Conservation (phyloP, 805 yeast species). For the Wickerhamiella lipophila region DNA sequence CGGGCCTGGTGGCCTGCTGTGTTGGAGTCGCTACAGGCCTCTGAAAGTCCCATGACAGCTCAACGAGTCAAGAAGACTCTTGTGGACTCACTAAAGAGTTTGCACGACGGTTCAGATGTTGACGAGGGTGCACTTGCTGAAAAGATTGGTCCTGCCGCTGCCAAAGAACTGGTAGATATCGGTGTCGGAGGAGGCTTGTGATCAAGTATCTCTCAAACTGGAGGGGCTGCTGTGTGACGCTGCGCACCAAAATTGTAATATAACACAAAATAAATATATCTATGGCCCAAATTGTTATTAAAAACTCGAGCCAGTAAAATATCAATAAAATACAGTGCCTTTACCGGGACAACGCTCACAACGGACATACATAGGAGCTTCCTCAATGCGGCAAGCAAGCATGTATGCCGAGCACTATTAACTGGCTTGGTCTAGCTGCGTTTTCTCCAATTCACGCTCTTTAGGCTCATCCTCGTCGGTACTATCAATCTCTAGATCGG, state of each 20-base stretch:
- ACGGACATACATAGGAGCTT: no score
- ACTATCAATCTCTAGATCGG: slow-evolving; percentile 16
- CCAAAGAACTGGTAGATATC: slow-evolving; percentile 38
- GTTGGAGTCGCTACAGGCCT: slow-evolving; percentile 34
- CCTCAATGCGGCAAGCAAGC: no score
- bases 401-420: no score
- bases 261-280: not conserved
- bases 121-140: slow-evolving; percentile 34
- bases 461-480: slow-evolving; percentile 18
- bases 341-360: no score
- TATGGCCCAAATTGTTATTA: no score
- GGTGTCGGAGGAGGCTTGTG: slow-evolving; percentile 36
- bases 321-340: no score
- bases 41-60: slow-evolving; percentile 18
- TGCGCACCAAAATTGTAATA: not conserved
- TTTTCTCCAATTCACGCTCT: not conserved
- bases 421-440: no score
- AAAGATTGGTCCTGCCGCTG: slow-evolving; percentile 50
- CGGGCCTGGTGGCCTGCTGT: slow-evolving; percentile 50
- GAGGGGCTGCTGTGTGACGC: no score
- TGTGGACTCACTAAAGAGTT: slow-evolving; percentile 16
- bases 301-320: no score
- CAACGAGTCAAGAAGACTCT: slow-evolving; percentile 19
- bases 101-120: slow-evolving; percentile 28
- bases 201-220: no score